A percentile compares a stretch with the other conserved stretches of the same genome.
Evolutionary conservation across 768 basidiomycete genomes (phyloP).

Genomic region (Termitomyces sp.): DNA sequence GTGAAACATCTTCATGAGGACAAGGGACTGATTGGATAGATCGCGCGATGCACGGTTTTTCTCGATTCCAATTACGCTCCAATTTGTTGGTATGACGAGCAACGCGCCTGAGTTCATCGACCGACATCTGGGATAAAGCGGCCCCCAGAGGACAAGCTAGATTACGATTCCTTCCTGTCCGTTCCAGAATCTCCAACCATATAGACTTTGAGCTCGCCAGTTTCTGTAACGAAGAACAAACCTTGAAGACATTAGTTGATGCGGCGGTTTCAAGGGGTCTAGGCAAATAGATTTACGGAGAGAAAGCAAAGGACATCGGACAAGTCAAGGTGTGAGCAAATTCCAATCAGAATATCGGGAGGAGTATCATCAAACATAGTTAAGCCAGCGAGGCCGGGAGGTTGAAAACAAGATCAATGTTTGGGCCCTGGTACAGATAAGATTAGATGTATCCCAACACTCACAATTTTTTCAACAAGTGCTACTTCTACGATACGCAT

Average conservation of each 20-base stretch:
- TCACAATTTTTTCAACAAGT: too few relatives aligned
- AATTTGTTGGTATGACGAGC: constrained; percentile 1
- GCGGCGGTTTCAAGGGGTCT: too few relatives aligned
- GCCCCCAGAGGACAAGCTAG: not conserved
- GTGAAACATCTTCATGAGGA: not conserved
- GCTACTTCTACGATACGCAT: not conserved
- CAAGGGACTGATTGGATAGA: not conserved
- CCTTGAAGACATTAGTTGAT: constrained; percentile 2
- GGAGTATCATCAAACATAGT: constrained; percentile 4
- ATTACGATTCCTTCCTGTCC: not conserved
- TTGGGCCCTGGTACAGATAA: too few relatives aligned
- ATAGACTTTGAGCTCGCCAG: constrained; percentile 4
- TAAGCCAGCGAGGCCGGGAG: too few relatives aligned
- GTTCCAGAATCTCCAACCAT: not conserved
- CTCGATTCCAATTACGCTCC: not conserved
- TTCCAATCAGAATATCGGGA: constrained; percentile 5
- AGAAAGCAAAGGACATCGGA: constrained; percentile 9
- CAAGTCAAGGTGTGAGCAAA: constrained; percentile 8
- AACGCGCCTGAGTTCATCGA: not conserved
- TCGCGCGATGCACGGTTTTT: not conserved
- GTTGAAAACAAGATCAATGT: too few relatives aligned
- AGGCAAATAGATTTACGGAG: not conserved
- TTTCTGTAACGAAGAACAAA: constrained; percentile 10
- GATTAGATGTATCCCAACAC: too few relatives aligned
- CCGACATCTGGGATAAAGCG: not conserved